Percentiles rank a stretch among this genome's conserved stretches.
Evolutionary conservation across 306 rosid genomes (phyloP).

Genomic region (Geum urbanum): DNA sequence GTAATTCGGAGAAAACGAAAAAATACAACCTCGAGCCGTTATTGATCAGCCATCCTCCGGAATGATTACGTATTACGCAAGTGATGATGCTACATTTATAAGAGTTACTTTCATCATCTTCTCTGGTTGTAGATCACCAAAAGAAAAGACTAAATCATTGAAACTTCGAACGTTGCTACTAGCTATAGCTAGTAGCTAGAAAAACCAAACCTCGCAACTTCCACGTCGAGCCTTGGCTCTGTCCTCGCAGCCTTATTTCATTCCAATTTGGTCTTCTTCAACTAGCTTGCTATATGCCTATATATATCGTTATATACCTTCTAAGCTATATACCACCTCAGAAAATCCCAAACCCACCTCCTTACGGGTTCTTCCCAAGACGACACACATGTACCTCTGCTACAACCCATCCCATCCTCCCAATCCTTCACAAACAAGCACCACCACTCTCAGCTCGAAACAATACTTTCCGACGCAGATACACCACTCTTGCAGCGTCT

Average conservation of each 20-base stretch:
- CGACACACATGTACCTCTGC: conserved; percentile 12
- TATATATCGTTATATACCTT: too few relatives aligned
- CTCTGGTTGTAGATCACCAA: too few relatives aligned
- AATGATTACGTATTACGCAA: too few relatives aligned
- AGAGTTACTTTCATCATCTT: too few relatives aligned
- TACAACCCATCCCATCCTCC: background rate
- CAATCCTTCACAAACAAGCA: conserved; percentile 20
- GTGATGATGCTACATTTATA: too few relatives aligned
- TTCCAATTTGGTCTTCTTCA: background rate
- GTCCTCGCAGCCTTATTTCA: background rate
- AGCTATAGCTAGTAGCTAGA: background rate
- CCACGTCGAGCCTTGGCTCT: background rate
- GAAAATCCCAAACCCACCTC: background rate
- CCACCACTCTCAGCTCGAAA: conserved; percentile 35
- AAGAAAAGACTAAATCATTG: too few relatives aligned
- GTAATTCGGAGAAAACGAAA: too few relatives aligned
- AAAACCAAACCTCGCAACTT: background rate
- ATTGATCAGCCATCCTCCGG: too few relatives aligned
- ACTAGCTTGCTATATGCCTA: background rate
- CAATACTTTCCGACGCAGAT: conserved; percentile 35
- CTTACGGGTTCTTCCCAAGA: conserved; percentile 24
- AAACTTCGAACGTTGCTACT: too few relatives aligned
- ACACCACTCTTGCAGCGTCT: conserved; percentile 33
- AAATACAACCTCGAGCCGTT: too few relatives aligned
- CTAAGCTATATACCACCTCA: too few relatives aligned